Percentiles rank a stretch among this genome's conserved stretches.
phyloP scores from a whole-genome alignment of 345 rosid species.

The Gossypium sturtianum region DNA sequence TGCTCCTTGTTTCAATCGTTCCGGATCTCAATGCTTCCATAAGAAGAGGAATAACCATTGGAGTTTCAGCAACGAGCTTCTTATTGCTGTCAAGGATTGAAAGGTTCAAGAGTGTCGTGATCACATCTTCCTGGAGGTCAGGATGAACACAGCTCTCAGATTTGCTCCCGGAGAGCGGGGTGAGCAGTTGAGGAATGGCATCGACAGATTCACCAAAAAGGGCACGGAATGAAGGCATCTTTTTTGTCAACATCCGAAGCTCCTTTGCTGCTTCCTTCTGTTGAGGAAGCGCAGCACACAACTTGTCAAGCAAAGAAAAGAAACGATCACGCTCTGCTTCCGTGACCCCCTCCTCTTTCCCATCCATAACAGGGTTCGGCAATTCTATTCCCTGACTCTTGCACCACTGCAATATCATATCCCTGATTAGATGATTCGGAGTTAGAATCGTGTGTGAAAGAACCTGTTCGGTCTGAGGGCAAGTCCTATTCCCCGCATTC shows the following conservation, averaged over 20 bases:
- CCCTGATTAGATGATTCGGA: constrained; percentile 67
- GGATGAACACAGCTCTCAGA: constrained; percentile 33
- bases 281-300: constrained; percentile 46
- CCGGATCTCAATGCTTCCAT: constrained; percentile 65
- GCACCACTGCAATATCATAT: constrained; percentile 84
- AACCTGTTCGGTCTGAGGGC: constrained; percentile 85
- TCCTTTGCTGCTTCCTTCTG: constrained; percentile 80
- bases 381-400: constrained; percentile 50
- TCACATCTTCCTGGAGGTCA: constrained; percentile 81
- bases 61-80: constrained; percentile 79
- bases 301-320: constrained; percentile 52
- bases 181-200: constrained; percentile 60
- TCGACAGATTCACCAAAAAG: constrained; percentile 61
- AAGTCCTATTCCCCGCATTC: constrained; percentile 71
- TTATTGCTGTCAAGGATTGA: constrained; percentile 91
- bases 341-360: constrained; percentile 47
- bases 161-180: constrained; percentile 42
- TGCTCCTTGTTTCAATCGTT: constrained; percentile 64
- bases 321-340: constrained; percentile 59
- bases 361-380: constrained; percentile 29
- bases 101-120: constrained; percentile 79
- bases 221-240: constrained; percentile 70
- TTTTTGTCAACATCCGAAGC: constrained; percentile 63
- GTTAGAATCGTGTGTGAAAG: constrained; percentile 61
- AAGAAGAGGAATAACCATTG: constrained; percentile 64